A percentile compares a stretch with the other conserved stretches of the same genome.
phyloP scores from a whole-genome alignment of 805 yeast species.

The Saccharomyces jurei region DNA sequence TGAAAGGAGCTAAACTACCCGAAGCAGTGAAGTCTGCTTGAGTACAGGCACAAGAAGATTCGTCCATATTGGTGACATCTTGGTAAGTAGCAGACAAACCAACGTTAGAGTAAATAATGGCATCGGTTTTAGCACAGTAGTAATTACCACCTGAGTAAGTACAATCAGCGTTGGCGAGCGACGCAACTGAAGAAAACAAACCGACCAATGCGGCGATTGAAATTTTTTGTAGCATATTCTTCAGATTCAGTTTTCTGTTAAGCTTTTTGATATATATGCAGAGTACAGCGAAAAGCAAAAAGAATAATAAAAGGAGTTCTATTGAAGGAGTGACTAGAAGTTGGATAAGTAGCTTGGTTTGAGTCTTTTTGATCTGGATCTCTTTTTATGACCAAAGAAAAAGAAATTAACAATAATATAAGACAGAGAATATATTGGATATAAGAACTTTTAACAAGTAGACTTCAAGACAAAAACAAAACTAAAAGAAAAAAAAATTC shows the following conservation, averaged over 20 bases:
- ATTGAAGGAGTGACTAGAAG: slow-evolving; percentile 24
- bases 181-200: slow-evolving; percentile 19
- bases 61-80: slow-evolving; percentile 76
- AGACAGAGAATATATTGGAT: background rate
- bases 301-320: background rate
- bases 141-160: slow-evolving; percentile 56
- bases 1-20: slow-evolving; percentile 58
- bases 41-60: slow-evolving; percentile 61
- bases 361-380: background rate
- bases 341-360: slow-evolving; percentile 12
- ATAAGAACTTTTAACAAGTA: background rate
- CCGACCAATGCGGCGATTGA: background rate
- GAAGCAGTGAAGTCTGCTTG: slow-evolving; percentile 46
- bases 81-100: slow-evolving; percentile 81
- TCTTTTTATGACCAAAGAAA: background rate
- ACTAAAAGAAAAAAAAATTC: background rate
- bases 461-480: background rate
- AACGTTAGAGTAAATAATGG: slow-evolving; percentile 58
- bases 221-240: slow-evolving; percentile 1
- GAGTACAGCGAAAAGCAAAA: background rate
- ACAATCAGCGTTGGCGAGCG: slow-evolving; percentile 35
- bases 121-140: slow-evolving; percentile 68
- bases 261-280: too few relatives aligned
- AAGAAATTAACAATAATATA: background rate
- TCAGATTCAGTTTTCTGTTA: slow-evolving; percentile 2